Evolutionary conservation across 2,329 filamentous ascomycete genomes (phyloP), one percentile per base, ranked within the genome.

Genomic region (Cladosporium sp.): DNA sequence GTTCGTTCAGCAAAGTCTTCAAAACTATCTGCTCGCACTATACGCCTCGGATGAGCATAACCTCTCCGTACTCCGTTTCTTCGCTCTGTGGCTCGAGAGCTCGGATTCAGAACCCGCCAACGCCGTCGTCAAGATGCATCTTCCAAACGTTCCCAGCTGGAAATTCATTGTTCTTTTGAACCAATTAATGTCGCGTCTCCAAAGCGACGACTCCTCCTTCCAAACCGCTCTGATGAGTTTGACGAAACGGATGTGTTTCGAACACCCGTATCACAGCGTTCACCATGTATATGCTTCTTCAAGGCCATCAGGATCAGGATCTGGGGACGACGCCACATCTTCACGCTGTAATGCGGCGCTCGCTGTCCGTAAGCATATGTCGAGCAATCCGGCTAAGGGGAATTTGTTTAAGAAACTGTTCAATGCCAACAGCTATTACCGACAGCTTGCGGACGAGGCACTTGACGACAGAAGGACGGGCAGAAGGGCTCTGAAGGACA

Each of bases 231-330:
- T 99, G 1, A 84, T 85, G 54, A 79, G 80, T 1, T 77, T 99
- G 17, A 86, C 97, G 3, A 85, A 86, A 68, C 87, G 86, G 8
- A 96, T 99, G 58, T 97, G 93, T 69, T 80, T 84, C 11, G 92
- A 99, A 59, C 94, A 99, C 74, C 95, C 94, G 0, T 96, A 92
- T 72, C 95, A 99, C 70, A 92, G 92, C 51, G 93, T 97, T 86
- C 96, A 99, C 71, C 92, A 97, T 66, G 90, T 99, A 42, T 97
- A 93, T 79, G 90, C 92, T 2, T 87, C 88, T 20, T 86, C 84
- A 6, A 89, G 87, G 66, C 73, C 66, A 38, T 57, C 72, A 52
- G 86, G 86, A 87, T 66, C n/a, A n/a, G n/a, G n/a, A n/a, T 80
- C 73, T 54, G 55, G 88, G 65, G 93, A 97, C 64, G 84, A 88